Conservation (phyloP, 352 stramenopile genomes). For the Globisporangium takayamanum region DNA sequence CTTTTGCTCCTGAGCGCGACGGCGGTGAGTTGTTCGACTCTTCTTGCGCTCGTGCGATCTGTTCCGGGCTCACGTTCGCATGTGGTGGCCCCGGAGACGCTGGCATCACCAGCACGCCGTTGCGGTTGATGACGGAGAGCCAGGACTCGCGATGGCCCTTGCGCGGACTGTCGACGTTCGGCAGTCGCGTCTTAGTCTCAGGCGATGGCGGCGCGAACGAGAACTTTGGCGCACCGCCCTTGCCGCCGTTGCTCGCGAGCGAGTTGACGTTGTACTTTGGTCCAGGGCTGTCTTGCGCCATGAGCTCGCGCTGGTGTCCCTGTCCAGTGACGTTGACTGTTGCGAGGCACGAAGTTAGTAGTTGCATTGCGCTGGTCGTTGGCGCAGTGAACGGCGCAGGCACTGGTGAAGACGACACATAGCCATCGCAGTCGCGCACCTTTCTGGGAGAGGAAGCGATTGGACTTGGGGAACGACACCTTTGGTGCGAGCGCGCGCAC, state of each 20-base stretch:
- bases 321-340: conserved; percentile 61
- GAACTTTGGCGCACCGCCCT: conserved; percentile 38
- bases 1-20: conserved; percentile 15
- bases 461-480: conserved; percentile 73
- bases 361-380: not conserved
- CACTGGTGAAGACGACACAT: not conserved
- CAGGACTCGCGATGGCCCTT: conserved; percentile 70
- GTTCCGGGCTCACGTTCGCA: conserved; percentile 12
- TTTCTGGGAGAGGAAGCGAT: conserved; percentile 78
- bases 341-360: too few species aligned
- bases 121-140: conserved; percentile 77
- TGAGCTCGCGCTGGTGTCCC: conserved; percentile 67
- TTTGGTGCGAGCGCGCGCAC: conserved; percentile 58
- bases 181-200: conserved; percentile 43
- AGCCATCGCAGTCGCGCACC: conserved; percentile 20
- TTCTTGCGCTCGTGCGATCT: conserved; percentile 10
- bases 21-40: conserved; percentile 19
- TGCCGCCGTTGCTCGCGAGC: conserved; percentile 47
- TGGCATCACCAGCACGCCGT: conserved; percentile 73
- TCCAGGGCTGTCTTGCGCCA: conserved; percentile 66
- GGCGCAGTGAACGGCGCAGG: not conserved
- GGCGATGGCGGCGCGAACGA: conserved; percentile 58
- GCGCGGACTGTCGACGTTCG: conserved; percentile 44
- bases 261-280: conserved; percentile 80
- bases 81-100: conserved; percentile 23